A percentile compares a stretch with the other conserved stretches of the same genome.
Evolutionary conservation across 2,329 filamentous ascomycete genomes (phyloP).

Genomic region (Kalmusia sp.): DNA sequence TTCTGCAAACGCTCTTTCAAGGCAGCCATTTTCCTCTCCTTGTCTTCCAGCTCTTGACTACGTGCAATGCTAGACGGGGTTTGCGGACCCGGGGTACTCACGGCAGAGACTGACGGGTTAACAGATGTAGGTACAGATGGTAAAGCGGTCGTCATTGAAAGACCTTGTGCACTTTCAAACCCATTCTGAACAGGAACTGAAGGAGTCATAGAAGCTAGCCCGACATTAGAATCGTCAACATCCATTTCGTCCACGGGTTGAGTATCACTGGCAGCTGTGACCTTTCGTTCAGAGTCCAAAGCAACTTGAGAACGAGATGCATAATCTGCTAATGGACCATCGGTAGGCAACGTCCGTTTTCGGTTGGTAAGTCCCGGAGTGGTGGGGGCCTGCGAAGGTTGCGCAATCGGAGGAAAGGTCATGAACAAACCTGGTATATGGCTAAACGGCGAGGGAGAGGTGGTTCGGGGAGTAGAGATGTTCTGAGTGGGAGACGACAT

Average conservation of each 20-base stretch:
- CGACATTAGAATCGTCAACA: constrained; percentile 71
- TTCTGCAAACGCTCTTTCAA: constrained; percentile 56
- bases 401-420: constrained; percentile 35
- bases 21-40: constrained; percentile 27
- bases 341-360: constrained; percentile 72
- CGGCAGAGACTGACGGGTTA: constrained; percentile 29
- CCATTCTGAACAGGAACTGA: background rate
- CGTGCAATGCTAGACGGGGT: constrained; percentile 46
- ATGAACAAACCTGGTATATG: constrained; percentile 63
- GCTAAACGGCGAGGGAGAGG: constrained; percentile 32
- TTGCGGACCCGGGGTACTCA: constrained; percentile 44
- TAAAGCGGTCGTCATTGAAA: constrained; percentile 29
- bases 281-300: too few species aligned
- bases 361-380: constrained; percentile 27
- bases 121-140: constrained; percentile 33
- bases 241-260: constrained; percentile 70
- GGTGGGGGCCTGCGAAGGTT: background rate
- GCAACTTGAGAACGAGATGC: too few species aligned
- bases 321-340: constrained; percentile 69
- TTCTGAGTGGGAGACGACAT: constrained; percentile 8
- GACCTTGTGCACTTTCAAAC: constrained; percentile 12
- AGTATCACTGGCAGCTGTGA: constrained; percentile 53
- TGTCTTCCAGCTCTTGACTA: constrained; percentile 53
- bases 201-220: constrained; percentile 8
- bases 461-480: constrained; percentile 11